A percentile compares a stretch with the other conserved stretches of the same genome.
phyloP scores from a whole-genome alignment of 495 filamentous ascomycete genomes.

The Chaetomium tenue region DNA sequence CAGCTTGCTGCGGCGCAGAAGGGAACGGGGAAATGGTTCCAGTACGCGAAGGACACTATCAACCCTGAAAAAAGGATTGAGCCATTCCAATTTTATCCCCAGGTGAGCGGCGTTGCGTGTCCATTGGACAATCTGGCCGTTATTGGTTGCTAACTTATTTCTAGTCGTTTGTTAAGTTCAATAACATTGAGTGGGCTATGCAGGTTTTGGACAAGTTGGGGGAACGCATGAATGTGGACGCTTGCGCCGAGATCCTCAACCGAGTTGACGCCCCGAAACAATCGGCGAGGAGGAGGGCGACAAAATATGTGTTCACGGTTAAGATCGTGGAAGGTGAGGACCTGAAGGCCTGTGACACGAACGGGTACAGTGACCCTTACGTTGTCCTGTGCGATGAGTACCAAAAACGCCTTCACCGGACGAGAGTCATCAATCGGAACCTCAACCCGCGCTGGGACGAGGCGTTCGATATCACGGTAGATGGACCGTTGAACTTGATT shows the following conservation, averaged over 20 bases:
- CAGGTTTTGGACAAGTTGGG: slow-evolving; percentile 88
- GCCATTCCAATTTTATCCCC: slow-evolving; percentile 94
- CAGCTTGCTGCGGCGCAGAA: slow-evolving; percentile 75
- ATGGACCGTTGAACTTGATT: slow-evolving; percentile 87
- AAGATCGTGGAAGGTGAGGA: slow-evolving; percentile 99
- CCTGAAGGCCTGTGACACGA: slow-evolving; percentile 93
- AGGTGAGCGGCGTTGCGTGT: slow-evolving; percentile 59
- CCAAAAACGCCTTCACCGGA: slow-evolving; percentile 95
- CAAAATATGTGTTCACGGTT: slow-evolving; percentile 95
- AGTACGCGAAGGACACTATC: slow-evolving; percentile 95
- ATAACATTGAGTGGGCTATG: slow-evolving; percentile 94
- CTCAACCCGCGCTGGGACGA: slow-evolving; percentile 98
- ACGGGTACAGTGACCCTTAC: slow-evolving; percentile 92
- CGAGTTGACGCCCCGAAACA: slow-evolving; percentile 54
- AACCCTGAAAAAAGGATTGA: slow-evolving; percentile 90
- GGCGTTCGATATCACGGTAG: slow-evolving; percentile 90
- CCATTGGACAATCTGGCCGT: background rate
- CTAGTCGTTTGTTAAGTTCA: slow-evolving; percentile 94
- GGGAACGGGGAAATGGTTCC: slow-evolving; percentile 85
- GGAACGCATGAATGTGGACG: slow-evolving; percentile 87
- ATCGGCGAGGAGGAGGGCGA: slow-evolving; percentile 57
- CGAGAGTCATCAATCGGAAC: slow-evolving; percentile 83
- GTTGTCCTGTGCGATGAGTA: slow-evolving; percentile 97
- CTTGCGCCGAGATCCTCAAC: slow-evolving; percentile 77
- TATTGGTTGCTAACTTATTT: slow-evolving; percentile 19